Percentiles rank a stretch among this genome's conserved stretches.
phyloP scores from a whole-genome alignment of 768 basidiomycete species.

The Suillus placidus region DNA sequence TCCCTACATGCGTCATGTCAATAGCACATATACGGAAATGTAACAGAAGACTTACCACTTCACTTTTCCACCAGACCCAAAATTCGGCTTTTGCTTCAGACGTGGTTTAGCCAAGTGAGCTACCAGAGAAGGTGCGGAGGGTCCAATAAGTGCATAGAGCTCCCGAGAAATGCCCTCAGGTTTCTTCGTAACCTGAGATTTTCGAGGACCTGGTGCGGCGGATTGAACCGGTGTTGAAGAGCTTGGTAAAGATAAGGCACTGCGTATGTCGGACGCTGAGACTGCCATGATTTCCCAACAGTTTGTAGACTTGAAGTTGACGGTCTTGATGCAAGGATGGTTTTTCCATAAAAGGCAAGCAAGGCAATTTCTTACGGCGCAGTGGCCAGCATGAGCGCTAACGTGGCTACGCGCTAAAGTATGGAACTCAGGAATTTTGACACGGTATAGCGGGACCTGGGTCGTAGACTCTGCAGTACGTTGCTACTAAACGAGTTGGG shows the following conservation, averaged over 20 bases:
- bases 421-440: no score
- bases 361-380: not conserved
- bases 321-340: not conserved
- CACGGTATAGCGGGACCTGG: no score
- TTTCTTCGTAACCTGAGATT: constrained; percentile 51
- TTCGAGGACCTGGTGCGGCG: constrained; percentile 53
- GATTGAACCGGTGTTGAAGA: constrained; percentile 40
- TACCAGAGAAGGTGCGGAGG: constrained; percentile 83
- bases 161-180: constrained; percentile 93
- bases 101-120: constrained; percentile 79
- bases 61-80: constrained; percentile 60
- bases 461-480: no score
- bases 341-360: not conserved
- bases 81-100: constrained; percentile 84
- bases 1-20: constrained; percentile 56
- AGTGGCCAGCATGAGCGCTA: no score
- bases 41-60: constrained; percentile 61
- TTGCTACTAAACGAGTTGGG: no score
- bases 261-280: constrained; percentile 81
- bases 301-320: not conserved
- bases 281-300: constrained; percentile 50
- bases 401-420: no score
- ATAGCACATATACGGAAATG: not conserved
- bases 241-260: constrained; percentile 71
- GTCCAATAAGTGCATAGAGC: constrained; percentile 93